A percentile compares a stretch with the other conserved stretches of the same genome.
Conservation (phyloP, 805 yeast species). For the Candida nonsorbophila region DNA sequence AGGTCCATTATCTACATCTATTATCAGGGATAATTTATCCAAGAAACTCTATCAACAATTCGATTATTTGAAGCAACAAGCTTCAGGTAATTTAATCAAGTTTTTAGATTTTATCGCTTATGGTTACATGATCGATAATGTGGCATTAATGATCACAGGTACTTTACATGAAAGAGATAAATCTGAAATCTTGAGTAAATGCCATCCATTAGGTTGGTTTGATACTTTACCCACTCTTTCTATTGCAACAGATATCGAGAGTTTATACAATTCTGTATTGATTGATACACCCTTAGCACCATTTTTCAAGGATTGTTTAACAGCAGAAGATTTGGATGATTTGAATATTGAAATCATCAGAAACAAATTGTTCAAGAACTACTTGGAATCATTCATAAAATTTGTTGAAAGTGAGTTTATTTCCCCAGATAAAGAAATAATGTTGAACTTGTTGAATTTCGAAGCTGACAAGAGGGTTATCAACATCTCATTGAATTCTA, state of each 20-base stretch:
- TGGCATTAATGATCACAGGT: conserved; percentile 92
- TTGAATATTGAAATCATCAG: conserved; percentile 92
- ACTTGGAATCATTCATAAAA: conserved; percentile 76
- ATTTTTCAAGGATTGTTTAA: conserved; percentile 83
- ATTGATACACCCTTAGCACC: conserved; percentile 98
- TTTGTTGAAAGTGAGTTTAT: conserved; percentile 61
- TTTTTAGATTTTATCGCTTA: conserved; percentile 91
- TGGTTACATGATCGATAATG: conserved; percentile 98
- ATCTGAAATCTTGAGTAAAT: conserved; percentile 78
- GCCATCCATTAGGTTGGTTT: conserved; percentile 98
- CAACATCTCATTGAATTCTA: conserved; percentile 85
- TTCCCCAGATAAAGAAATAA: conserved; percentile 74
- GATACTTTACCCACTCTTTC: conserved; percentile 94
- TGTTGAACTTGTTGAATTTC: conserved; percentile 72
- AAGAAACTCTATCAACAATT: conserved; percentile 77
- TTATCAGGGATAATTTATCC: conserved; percentile 77
- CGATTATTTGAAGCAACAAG: conserved; percentile 77
- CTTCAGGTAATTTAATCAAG: conserved; percentile 71
- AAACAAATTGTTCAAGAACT: conserved; percentile 87
- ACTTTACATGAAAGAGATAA: conserved; percentile 93
- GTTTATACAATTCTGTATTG: conserved; percentile 86
- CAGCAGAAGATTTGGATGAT: conserved; percentile 88
- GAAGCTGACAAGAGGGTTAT: conserved; percentile 96
- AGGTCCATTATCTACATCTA: conserved; percentile 76
- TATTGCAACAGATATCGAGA: conserved; percentile 91